phyloP scores from a whole-genome alignment of 164 flowering plant genomes.

The Saururus chinensis region DNA sequence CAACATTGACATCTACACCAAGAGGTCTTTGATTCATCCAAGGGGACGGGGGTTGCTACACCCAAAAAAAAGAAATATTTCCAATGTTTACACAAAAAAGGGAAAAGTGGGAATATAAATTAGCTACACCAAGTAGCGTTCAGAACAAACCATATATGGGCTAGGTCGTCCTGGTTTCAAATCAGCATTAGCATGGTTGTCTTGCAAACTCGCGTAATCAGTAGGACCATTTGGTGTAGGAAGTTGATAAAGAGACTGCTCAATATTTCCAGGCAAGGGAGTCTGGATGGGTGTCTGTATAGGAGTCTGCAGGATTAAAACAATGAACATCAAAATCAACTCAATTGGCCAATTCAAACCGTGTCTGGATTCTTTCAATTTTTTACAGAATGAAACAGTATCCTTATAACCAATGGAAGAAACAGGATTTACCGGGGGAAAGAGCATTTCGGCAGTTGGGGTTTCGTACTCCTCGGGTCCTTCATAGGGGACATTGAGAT shows the following conservation, averaged over 20 bases:
- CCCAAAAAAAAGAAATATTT: neutral
- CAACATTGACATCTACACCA: slow-evolving; percentile 87
- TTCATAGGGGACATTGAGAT: slow-evolving; percentile 92
- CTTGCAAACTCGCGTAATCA: slow-evolving; percentile 44
- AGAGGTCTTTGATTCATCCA: slow-evolving; percentile 82
- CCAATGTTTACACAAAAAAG: neutral
- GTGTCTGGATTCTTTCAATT: no score
- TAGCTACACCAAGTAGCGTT: neutral
- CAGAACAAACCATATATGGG: slow-evolving; percentile 54
- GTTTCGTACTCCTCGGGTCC: slow-evolving; percentile 94
- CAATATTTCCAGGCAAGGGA: slow-evolving; percentile 49
- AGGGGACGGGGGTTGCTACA: slow-evolving; percentile 78
- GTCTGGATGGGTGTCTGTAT: slow-evolving; percentile 71
- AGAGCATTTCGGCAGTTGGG: slow-evolving; percentile 91
- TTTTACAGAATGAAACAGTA: neutral
- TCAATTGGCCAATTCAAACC: neutral
- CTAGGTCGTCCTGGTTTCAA: slow-evolving; percentile 65
- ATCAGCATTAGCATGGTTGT: slow-evolving; percentile 36
- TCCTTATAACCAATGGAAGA: neutral
- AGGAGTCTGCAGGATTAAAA: slow-evolving; percentile 45
- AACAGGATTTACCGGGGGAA: slow-evolving; percentile 62
- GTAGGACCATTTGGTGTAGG: slow-evolving; percentile 46
- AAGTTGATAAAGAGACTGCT: slow-evolving; percentile 50
- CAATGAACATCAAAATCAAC: neutral
- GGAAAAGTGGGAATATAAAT: neutral